Evolutionary conservation across 345 rosid genomes (phyloP).

Genomic region (Noccaea bulbosa): DNA sequence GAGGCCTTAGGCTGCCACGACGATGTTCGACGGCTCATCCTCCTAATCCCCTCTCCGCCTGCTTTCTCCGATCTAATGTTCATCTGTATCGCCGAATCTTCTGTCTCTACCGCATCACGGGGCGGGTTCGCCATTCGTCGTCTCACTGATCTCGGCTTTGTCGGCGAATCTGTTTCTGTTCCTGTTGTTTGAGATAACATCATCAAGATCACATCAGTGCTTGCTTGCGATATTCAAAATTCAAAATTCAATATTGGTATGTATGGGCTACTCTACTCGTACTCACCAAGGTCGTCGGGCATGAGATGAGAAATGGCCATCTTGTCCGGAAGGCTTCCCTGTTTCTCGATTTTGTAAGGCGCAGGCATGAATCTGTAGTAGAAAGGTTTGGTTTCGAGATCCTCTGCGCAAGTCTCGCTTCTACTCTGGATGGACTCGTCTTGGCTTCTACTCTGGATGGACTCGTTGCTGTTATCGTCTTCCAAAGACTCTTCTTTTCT

Average conservation of each 20-base stretch:
- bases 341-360: constrained; percentile 50
- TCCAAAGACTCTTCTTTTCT: constrained; percentile 36
- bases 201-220: too few species aligned
- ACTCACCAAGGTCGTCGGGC: constrained; percentile 27
- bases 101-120: constrained; percentile 31
- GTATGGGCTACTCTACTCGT: too few species aligned
- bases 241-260: too few species aligned
- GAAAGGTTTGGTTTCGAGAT: constrained; percentile 45
- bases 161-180: constrained; percentile 16
- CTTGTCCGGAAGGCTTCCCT: constrained; percentile 43
- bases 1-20: constrained; percentile 39
- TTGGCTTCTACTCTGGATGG: constrained; percentile 45
- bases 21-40: constrained; percentile 38
- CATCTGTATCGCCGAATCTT: constrained; percentile 10
- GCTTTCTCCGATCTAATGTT: constrained; percentile 33
- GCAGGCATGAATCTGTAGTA: constrained; percentile 54
- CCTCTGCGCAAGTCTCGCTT: constrained; percentile 49
- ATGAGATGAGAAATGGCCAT: constrained; percentile 22
- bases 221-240: too few species aligned
- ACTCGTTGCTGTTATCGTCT: constrained; percentile 24
- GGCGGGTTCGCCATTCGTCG: constrained; percentile 49
- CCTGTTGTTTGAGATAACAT: too few species aligned
- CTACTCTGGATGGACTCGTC: constrained; percentile 44
- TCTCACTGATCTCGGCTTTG: constrained; percentile 74
- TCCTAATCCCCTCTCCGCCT: constrained; percentile 22